Base-by-base conservation (phyloP, 75 land plant species). In the Pinus albicaulis region DNA sequence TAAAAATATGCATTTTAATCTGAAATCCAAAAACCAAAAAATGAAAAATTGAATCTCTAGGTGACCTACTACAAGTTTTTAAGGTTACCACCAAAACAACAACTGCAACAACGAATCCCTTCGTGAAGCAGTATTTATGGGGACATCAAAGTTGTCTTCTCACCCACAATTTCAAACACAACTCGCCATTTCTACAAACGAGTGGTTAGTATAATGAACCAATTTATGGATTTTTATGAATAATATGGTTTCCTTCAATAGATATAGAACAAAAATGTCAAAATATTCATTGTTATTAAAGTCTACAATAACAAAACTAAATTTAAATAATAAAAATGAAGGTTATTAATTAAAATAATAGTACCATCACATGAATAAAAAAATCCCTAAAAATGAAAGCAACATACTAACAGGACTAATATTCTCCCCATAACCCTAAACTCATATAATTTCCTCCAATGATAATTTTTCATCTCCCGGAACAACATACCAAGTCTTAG, bases 81-180 rank as follows among this genome's bases (percentile, higher is more conserved):
- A 85, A 77, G 75, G 13, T 65, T 41, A 58, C 71, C 71, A 41
- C 77, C 76, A 59, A 55, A 78, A 48, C 80, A 59, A 22, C 61
- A 98, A 98, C 99, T 91, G 87, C 98, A 98, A 81, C 99, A 98
- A 26, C 96, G 98, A 24, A 95, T 81, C 26, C 88, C 89, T 53
- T 83, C 76, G 57, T 78, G 78, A 52, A 83, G 74, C 59, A 95
- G 74, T 34, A 93, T 75, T 62, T 95, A 91, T 70, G 98, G 98
- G 16, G 98, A 90, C 36, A 95, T 74, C 60, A 95, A 80, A 20
- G 92, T 95, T 57, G 96, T 95, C 80, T 95, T 95, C 77, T 92
- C 98, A 28, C 93, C 89, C 71, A 95, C 70, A 31, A 89, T 61
- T 62, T 85, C 63, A 57, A 91, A 89, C 28, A 91, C 88, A 78